Conservation (phyloP, 2,329 filamentous ascomycete genomes). For the Xylariaceae sp. region DNA sequence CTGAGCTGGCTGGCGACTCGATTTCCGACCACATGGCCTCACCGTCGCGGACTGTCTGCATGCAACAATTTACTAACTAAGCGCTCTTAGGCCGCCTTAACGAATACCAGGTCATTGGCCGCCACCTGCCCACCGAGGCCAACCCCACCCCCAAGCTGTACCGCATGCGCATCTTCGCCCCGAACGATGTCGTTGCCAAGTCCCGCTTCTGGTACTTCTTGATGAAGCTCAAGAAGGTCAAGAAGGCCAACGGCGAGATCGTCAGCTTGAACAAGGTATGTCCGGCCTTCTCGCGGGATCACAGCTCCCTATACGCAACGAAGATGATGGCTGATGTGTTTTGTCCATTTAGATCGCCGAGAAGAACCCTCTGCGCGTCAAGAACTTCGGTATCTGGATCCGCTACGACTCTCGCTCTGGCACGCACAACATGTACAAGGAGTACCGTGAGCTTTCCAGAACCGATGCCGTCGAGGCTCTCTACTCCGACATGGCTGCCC, state of each 20-base stretch:
- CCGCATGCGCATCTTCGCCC: slow-evolving; percentile 99
- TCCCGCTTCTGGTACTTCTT: slow-evolving; percentile 99
- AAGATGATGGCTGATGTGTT: slow-evolving; percentile 13
- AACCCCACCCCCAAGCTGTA: slow-evolving; percentile 98
- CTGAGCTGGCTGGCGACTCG: neutral
- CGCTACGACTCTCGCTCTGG: slow-evolving; percentile 99
- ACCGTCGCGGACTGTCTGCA: neutral
- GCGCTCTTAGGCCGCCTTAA: slow-evolving; percentile 81
- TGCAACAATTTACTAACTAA: slow-evolving; percentile 33
- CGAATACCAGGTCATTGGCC: slow-evolving; percentile 99
- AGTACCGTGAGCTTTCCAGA: slow-evolving; percentile 98
- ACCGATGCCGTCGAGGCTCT: slow-evolving; percentile 92
- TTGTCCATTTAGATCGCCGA: slow-evolving; percentile 70
- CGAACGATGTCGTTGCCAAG: slow-evolving; percentile 97
- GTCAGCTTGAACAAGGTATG: slow-evolving; percentile 92
- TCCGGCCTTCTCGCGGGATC: slow-evolving; percentile 22
- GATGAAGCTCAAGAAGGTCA: slow-evolving; percentile 98
- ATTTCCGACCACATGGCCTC: neutral
- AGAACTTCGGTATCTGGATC: slow-evolving; percentile 99
- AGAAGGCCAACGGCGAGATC: slow-evolving; percentile 99
- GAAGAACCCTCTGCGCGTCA: slow-evolving; percentile 99
- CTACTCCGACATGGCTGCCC: slow-evolving; percentile 99
- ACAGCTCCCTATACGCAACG: neutral
- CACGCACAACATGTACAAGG: slow-evolving; percentile 99
- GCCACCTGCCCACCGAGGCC: slow-evolving; percentile 95